Conservation (phyloP, 768 basidiomycete genomes). For the Cystoderma amianthinum region DNA sequence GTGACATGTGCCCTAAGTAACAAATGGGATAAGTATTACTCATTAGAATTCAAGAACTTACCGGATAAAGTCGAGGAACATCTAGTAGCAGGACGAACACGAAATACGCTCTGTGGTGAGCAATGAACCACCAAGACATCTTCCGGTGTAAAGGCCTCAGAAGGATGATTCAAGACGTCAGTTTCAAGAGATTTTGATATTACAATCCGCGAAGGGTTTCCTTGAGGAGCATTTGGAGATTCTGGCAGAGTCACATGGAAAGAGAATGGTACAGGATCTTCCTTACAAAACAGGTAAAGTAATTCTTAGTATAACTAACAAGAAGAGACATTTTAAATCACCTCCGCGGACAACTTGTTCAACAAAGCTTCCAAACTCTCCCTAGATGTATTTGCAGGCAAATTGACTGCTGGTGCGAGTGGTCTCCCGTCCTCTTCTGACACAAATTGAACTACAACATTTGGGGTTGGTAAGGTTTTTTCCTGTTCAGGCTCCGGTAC, state of each 20-base stretch:
- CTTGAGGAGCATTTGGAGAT: conserved; percentile 35
- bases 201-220: conserved; percentile 68
- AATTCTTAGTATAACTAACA: conserved; percentile 12
- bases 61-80: conserved; percentile 91
- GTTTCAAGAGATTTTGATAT: conserved; percentile 79
- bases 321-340: conserved; percentile 17
- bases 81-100: conserved; percentile 87
- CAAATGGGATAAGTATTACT: conserved; percentile 5
- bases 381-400: conserved; percentile 81
- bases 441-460: conserved; percentile 88
- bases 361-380: conserved; percentile 85
- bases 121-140: conserved; percentile 85
- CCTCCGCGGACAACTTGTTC: conserved; percentile 78
- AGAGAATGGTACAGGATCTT: conserved; percentile 88
- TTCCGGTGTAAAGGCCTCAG: conserved; percentile 72
- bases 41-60: conserved; percentile 19
- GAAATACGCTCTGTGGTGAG: conserved; percentile 93
- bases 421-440: conserved; percentile 78
- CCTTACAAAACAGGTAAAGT: conserved; percentile 39
- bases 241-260: conserved; percentile 80
- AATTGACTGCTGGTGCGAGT: conserved; percentile 81
- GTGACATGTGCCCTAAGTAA: conserved; percentile 73
- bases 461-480: conserved; percentile 37
- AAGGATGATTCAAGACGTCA: conserved; percentile 72
- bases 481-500: conserved; percentile 58